phyloP scores from a whole-genome alignment of 176 grass and related monocot genomes.

The Otatea glauca region DNA sequence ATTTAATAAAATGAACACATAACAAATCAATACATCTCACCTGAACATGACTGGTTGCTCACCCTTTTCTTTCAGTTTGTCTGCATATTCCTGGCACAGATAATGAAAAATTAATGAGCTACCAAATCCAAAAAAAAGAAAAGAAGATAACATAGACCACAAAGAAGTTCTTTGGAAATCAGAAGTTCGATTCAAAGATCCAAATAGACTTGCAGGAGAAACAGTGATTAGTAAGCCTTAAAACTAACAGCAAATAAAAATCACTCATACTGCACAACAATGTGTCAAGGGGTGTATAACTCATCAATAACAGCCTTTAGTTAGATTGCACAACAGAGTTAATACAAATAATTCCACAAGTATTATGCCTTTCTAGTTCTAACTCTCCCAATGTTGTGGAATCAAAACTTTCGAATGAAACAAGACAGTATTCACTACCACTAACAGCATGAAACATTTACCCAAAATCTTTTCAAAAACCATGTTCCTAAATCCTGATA shows the following conservation, averaged over 20 bases:
- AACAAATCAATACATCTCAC: conserved; percentile 50
- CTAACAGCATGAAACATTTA: background rate
- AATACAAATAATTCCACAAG: conserved; percentile 11
- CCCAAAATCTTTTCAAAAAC: background rate
- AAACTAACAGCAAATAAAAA: conserved; percentile 1
- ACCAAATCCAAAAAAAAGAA: background rate
- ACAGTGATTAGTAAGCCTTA: background rate
- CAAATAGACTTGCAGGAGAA: conserved; percentile 13
- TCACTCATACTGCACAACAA: background rate
- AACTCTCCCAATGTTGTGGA: background rate
- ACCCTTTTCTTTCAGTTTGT: conserved; percentile 97
- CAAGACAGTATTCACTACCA: background rate
- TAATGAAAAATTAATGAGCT: conserved; percentile 35
- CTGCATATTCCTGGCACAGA: conserved; percentile 86
- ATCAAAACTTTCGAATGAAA: conserved; percentile 26
- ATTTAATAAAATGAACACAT: conserved; percentile 45
- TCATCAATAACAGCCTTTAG: conserved; percentile 9
- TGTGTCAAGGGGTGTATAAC: background rate
- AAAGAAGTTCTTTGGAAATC: conserved; percentile 13
- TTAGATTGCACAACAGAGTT: conserved; percentile 8
- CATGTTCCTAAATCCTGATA: conserved; percentile 4
- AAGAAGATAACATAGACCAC: background rate
- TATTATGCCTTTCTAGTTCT: conserved; percentile 2
- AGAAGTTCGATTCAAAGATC: conserved; percentile 38
- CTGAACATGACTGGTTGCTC: conserved; percentile 97